Percentiles rank a stretch among this genome's conserved stretches.
These are phyloP conservation scores for Penicillium brevicompactum DNA, from an alignment of 2,329 filamentous ascomycete species.

Conservation along the genomic window DNA sequence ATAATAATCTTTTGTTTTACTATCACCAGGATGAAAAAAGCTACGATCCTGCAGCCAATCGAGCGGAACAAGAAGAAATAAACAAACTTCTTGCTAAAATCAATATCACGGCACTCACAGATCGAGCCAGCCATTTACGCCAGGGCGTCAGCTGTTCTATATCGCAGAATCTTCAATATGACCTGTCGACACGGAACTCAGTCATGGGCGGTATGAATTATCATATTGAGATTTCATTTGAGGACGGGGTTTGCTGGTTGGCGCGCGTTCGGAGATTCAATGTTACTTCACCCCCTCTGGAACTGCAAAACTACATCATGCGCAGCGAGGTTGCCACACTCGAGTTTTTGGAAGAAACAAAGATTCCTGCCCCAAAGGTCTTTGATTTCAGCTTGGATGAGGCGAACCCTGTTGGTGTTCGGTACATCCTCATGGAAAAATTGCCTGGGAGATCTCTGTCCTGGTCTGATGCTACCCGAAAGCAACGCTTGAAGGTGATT, in stretches of 20 bases:
- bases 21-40: constrained; percentile 35
- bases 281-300: constrained; percentile 41
- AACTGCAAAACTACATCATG: constrained; percentile 35
- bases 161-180: constrained; percentile 39
- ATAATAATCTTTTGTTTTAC: constrained; percentile 4
- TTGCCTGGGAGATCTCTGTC: constrained; percentile 41
- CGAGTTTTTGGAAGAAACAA: constrained; percentile 40
- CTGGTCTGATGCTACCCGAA: constrained; percentile 35
- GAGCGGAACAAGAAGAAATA: constrained; percentile 41
- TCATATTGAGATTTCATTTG: constrained; percentile 46
- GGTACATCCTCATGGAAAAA: constrained; percentile 50
- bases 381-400: constrained; percentile 40
- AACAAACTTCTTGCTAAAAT: constrained; percentile 37
- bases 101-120: constrained; percentile 39
- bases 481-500: constrained; percentile 42
- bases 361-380: constrained; percentile 42
- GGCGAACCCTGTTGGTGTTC: constrained; percentile 41
- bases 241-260: constrained; percentile 48
- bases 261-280: constrained; percentile 47
- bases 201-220: constrained; percentile 53
- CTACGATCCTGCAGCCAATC: constrained; percentile 36
- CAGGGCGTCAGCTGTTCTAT: constrained; percentile 40
- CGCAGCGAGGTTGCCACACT: constrained; percentile 48
- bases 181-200: constrained; percentile 35
- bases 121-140: constrained; percentile 40